A percentile compares a stretch with the other conserved stretches of the same genome.
Evolutionary conservation across 2,329 filamentous ascomycete species (phyloP).

Genomic region (Sporothrix brunneoviolacea): DNA sequence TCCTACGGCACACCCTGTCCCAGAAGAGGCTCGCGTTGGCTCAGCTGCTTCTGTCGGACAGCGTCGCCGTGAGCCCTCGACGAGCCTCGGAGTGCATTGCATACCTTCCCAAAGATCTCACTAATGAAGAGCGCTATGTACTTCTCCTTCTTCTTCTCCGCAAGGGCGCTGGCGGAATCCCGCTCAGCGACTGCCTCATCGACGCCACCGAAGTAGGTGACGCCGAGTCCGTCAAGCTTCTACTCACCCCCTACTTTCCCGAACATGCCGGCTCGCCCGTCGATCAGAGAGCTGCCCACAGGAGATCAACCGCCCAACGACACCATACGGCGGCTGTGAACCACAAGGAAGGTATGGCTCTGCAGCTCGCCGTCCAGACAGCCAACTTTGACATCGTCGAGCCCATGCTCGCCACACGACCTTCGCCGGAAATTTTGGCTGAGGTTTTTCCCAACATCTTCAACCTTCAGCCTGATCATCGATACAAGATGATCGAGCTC

Average conservation of each 20-base stretch:
- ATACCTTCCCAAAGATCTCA: slow-evolving; percentile 44
- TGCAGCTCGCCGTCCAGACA: slow-evolving; percentile 42
- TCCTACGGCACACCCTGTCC: slow-evolving; percentile 42
- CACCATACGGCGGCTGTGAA: slow-evolving; percentile 48
- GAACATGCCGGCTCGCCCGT: neutral
- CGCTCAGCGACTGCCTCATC: slow-evolving; percentile 44
- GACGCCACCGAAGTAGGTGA: slow-evolving; percentile 44
- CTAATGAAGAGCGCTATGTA: slow-evolving; percentile 38
- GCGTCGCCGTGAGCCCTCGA: slow-evolving; percentile 35
- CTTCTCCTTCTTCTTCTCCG: slow-evolving; percentile 41
- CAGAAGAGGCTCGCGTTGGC: slow-evolving; percentile 41
- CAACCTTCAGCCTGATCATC: slow-evolving; percentile 34
- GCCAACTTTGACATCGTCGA: slow-evolving; percentile 39
- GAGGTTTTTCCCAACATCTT: slow-evolving; percentile 43
- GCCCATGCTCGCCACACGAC: slow-evolving; percentile 40
- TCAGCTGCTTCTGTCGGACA: slow-evolving; percentile 39
- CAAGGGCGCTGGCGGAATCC: slow-evolving; percentile 42
- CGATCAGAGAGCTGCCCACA: neutral
- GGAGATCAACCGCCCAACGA: slow-evolving; percentile 19
- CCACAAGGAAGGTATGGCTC: slow-evolving; percentile 43
- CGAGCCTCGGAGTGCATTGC: slow-evolving; percentile 45
- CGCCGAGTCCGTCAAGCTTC: slow-evolving; percentile 38
- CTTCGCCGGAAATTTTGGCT: slow-evolving; percentile 40
- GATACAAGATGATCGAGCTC: slow-evolving; percentile 42
- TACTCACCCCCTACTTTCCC: slow-evolving; percentile 43